Percentiles rank a stretch among this genome's conserved stretches.
These are phyloP conservation scores for Fraxinus sp. DNA, from an alignment of 305 asterid genomes.

Conservation along the genomic window DNA sequence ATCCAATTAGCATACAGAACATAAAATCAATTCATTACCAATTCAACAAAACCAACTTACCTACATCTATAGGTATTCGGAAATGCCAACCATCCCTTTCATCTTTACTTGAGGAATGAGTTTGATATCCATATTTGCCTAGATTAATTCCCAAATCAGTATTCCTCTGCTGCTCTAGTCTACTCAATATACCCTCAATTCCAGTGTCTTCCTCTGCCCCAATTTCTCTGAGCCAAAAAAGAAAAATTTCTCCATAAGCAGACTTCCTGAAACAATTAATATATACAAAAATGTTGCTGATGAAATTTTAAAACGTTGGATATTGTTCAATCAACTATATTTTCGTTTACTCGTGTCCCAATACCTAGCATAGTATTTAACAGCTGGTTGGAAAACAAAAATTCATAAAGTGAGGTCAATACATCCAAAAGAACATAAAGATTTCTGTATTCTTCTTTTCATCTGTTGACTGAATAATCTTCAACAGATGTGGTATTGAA, in stretches of 20 bases:
- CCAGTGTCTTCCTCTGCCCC: constrained; percentile 53
- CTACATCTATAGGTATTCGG: constrained; percentile 34
- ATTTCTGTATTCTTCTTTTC: neutral
- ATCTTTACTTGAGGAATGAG: constrained; percentile 37
- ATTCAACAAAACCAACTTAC: constrained; percentile 35
- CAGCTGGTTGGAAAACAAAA: neutral
- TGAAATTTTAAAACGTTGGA: neutral
- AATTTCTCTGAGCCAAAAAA: constrained; percentile 51
- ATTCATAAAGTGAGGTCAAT: neutral
- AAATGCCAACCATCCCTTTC: constrained; percentile 26
- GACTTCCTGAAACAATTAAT: neutral
- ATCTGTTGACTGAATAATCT: neutral
- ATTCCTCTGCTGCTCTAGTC: constrained; percentile 78
- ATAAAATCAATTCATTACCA: neutral
- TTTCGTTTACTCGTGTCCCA: neutral
- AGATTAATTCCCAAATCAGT: constrained; percentile 47
- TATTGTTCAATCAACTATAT: neutral
- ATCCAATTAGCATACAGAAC: neutral
- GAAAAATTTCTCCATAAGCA: neutral
- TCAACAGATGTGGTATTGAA: neutral
- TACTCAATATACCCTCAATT: constrained; percentile 68
- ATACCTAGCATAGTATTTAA: neutral
- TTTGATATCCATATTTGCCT: constrained; percentile 33
- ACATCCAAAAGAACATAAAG: neutral
- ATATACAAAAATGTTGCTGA: neutral